These are phyloP conservation scores for Saturnispora serradocipensis DNA, from an alignment of 805 yeast species.

Conservation along the genomic window DNA sequence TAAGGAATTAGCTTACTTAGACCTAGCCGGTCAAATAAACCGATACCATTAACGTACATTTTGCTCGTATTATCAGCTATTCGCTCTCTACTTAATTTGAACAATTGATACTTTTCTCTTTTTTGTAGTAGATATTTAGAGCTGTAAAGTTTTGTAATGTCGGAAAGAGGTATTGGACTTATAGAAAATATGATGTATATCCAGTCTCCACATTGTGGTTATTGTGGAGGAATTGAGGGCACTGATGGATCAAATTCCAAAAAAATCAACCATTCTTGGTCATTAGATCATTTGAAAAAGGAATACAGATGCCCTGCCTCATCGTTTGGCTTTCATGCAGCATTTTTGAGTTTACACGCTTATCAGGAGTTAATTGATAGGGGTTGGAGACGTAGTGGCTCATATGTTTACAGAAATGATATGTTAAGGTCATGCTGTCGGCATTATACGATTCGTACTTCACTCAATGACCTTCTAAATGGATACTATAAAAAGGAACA, in stretches of 20 bases:
- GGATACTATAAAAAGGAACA: constrained; percentile 48
- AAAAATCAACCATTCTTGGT: constrained; percentile 21
- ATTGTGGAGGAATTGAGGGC: constrained; percentile 37
- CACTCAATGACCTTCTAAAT: constrained; percentile 30
- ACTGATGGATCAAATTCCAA: constrained; percentile 23
- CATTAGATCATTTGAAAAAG: constrained; percentile 16
- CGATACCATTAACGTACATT: neutral
- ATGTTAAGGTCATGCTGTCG: constrained; percentile 67
- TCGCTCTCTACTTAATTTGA: neutral
- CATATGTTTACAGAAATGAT: constrained; percentile 50
- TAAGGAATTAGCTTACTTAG: too few relatives aligned
- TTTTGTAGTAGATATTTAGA: neutral
- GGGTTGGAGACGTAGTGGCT: constrained; percentile 78
- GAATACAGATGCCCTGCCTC: constrained; percentile 17
- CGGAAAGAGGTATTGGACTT: neutral
- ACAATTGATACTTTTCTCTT: neutral
- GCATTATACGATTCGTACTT: constrained; percentile 67
- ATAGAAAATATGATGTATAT: constrained; percentile 22
- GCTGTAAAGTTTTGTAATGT: neutral
- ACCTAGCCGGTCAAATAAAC: neutral
- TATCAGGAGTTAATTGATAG: constrained; percentile 60
- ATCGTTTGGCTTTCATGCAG: constrained; percentile 19
- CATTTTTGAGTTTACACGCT: constrained; percentile 30
- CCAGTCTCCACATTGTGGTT: constrained; percentile 54
- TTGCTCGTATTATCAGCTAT: neutral